Conservation (phyloP, 2,329 filamentous ascomycete genomes). For the Verticillium albo-atrum region DNA sequence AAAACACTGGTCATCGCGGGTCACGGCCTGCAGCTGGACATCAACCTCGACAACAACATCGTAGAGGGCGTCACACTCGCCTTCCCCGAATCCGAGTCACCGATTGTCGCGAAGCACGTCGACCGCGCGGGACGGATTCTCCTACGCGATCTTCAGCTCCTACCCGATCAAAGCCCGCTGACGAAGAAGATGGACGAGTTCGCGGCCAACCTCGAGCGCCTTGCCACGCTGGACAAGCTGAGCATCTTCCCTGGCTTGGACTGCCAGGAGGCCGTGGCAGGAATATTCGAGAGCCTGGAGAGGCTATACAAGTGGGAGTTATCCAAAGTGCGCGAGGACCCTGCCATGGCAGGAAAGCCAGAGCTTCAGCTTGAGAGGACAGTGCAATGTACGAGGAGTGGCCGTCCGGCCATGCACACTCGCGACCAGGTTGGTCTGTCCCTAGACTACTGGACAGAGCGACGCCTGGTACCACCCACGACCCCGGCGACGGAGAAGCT, state of each 20-base stretch:
- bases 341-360: conserved; percentile 35
- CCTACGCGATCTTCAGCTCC: conserved; percentile 57
- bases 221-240: conserved; percentile 67
- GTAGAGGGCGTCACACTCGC: conserved; percentile 59
- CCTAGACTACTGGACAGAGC: conserved; percentile 74
- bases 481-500: conserved; percentile 30
- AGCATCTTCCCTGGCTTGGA: conserved; percentile 65
- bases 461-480: conserved; percentile 39
- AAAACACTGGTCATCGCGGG: conserved; percentile 59
- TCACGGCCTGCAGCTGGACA: conserved; percentile 55
- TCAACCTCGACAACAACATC: conserved; percentile 56
- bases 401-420: conserved; percentile 67
- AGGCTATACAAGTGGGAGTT: conserved; percentile 70
- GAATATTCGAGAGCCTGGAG: conserved; percentile 65
- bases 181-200: conserved; percentile 70
- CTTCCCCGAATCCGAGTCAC: conserved; percentile 58
- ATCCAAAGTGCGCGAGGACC: conserved; percentile 48
- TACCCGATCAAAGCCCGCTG: conserved; percentile 56
- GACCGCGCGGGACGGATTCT: conserved; percentile 62
- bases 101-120: conserved; percentile 55
- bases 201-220: conserved; percentile 63
- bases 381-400: conserved; percentile 66
- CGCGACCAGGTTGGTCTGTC: conserved; percentile 63
- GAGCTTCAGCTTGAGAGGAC: conserved; percentile 48
- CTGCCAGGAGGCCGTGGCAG: conserved; percentile 72